Conservation (phyloP, 1,284 basidiomycete species). For the Microbotryomycetes sp. region DNA sequence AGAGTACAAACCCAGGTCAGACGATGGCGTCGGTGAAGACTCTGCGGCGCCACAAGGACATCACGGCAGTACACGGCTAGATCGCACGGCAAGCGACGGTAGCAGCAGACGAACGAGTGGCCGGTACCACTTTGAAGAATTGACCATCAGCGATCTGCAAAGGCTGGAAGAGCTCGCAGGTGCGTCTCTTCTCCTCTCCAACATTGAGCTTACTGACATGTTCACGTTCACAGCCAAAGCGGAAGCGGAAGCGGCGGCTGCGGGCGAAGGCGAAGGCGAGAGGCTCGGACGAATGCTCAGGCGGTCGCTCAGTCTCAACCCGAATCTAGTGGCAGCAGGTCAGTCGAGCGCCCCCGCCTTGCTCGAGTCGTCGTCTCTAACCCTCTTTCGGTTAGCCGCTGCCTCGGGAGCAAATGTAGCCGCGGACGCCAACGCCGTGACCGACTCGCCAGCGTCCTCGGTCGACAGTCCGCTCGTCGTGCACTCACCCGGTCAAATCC, state of each 20-base stretch:
- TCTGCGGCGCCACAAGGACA: constrained; percentile 39
- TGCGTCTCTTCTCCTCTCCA: constrained; percentile 44
- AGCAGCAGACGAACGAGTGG: constrained; percentile 58
- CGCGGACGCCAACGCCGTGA: constrained; percentile 31
- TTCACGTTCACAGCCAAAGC: constrained; percentile 2
- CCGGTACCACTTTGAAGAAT: constrained; percentile 47
- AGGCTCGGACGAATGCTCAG: constrained; percentile 70
- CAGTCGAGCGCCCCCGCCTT: background rate
- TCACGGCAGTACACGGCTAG: constrained; percentile 58
- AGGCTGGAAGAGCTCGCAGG: constrained; percentile 86
- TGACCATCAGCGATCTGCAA: constrained; percentile 87
- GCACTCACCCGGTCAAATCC: constrained; percentile 75
- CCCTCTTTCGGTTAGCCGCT: constrained; percentile 55
- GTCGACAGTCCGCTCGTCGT: constrained; percentile 83
- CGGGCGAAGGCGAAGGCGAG: constrained; percentile 64
- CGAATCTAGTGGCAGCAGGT: constrained; percentile 48
- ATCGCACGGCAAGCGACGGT: constrained; percentile 29
- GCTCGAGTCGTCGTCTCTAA: background rate
- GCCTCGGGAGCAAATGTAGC: constrained; percentile 34
- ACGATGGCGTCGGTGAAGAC: constrained; percentile 52
- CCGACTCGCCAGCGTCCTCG: constrained; percentile 7
- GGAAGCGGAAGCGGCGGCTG: constrained; percentile 47
- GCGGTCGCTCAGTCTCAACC: constrained; percentile 79
- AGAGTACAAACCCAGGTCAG: constrained; percentile 45
- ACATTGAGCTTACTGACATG: background rate